Percentiles rank a stretch among this genome's conserved stretches.
Conservation (phyloP, 306 rosid genomes). For the Vigna hirtella region DNA sequence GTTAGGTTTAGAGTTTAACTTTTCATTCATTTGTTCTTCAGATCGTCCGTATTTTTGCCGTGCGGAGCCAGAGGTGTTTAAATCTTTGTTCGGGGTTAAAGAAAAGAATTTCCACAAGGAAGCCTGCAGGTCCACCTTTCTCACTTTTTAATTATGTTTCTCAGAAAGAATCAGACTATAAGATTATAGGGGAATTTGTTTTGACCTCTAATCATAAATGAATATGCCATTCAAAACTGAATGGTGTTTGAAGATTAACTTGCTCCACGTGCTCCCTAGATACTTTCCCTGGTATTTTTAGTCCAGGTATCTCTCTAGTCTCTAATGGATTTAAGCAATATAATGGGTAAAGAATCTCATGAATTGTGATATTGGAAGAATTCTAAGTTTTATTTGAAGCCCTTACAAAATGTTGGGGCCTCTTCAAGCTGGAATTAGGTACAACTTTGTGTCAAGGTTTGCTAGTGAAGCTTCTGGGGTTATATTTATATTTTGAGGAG, state of each 20-base stretch:
- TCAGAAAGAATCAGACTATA: background rate
- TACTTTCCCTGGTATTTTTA: background rate
- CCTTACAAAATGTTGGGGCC: background rate
- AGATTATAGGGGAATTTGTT: background rate
- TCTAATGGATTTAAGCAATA: constrained; percentile 11
- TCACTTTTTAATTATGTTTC: background rate
- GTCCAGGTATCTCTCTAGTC: background rate
- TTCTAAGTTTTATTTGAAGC: constrained; percentile 24
- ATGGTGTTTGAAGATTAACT: background rate
- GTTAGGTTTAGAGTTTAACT: constrained; percentile 12
- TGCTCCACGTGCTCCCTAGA: background rate
- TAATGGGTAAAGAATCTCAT: background rate
- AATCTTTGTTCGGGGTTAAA: constrained; percentile 66
- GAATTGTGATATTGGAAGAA: constrained; percentile 10
- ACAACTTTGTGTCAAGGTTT: constrained; percentile 10
- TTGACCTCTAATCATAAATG: background rate
- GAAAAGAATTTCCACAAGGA: constrained; percentile 76
- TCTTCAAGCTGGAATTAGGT: constrained; percentile 26
- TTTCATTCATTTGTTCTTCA: constrained; percentile 34
- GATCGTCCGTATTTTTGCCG: constrained; percentile 97
- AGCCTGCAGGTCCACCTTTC: constrained; percentile 81
- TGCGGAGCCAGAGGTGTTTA: constrained; percentile 71
- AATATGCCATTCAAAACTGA: background rate
- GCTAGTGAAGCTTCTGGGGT: constrained; percentile 9
- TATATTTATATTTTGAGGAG: constrained; percentile 21